Conservation (phyloP, 2,329 filamentous ascomycete species). For the Alternaria incomplexa region DNA sequence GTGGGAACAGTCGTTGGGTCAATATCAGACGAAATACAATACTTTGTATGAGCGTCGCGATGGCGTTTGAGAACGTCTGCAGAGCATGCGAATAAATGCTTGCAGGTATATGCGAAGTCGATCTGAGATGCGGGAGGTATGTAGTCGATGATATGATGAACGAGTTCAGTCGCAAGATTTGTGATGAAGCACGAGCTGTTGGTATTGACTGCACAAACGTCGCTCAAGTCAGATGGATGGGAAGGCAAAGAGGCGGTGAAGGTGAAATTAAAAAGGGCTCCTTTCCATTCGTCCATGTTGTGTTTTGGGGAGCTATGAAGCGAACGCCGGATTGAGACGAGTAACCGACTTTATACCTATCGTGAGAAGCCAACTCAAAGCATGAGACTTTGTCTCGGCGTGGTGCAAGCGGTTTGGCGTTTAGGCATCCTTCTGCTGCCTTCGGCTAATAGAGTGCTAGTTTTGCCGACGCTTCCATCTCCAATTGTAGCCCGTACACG, state of each 20-base stretch:
- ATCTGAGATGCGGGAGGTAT: slow-evolving; percentile 10
- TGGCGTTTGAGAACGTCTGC: slow-evolving; percentile 13
- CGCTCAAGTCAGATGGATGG: not conserved
- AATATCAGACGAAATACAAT: slow-evolving; percentile 16
- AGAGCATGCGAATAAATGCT: slow-evolving; percentile 4
- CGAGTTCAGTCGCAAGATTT: slow-evolving; percentile 4
- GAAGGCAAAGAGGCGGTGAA: not conserved
- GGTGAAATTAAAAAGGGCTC: not conserved
- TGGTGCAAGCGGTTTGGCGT: not conserved
- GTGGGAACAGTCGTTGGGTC: slow-evolving; percentile 12
- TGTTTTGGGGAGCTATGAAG: not conserved
- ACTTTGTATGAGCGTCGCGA: slow-evolving; percentile 14
- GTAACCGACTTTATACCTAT: not conserved
- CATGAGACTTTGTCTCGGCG: slow-evolving; percentile 1
- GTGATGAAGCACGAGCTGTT: not conserved
- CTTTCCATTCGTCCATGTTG: not conserved
- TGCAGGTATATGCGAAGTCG: slow-evolving; percentile 19
- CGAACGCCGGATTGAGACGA: not conserved
- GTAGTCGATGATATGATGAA: slow-evolving; percentile 10
- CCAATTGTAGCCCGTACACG: not conserved
- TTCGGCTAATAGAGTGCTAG: not conserved
- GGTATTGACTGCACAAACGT: not conserved
- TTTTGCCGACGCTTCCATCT: not conserved
- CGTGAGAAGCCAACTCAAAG: not conserved
- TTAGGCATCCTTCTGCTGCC: not conserved